Evolutionary conservation across 345 rosid species (phyloP), one percentile per base, ranked within the genome.

Genomic region (Salix udensis): DNA sequence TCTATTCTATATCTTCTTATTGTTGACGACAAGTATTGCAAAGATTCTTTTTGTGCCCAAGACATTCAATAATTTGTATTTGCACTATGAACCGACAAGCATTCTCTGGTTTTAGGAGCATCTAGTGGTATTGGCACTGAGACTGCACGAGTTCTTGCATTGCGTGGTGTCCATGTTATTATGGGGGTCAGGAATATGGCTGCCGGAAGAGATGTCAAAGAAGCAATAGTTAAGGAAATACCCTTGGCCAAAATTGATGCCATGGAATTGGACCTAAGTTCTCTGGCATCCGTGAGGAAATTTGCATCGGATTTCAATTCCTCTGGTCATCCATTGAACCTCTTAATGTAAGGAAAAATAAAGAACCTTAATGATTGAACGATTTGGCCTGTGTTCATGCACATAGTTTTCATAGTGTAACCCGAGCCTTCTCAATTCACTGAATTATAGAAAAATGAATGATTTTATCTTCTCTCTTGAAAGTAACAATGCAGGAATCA

Each of bases 121-220:
- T 90, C 97, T 18, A 91, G 93, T 74, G 97, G 97, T 67, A 88
- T 93, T 72, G 94, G 94, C 3, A 68, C 77, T 44, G 97, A 91
- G 84, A 93, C 98, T 1, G 73, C 88, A 0, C 88, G 88, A 13
- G 86, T 86, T 77, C 82, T 86, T 65, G 85, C 74, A 0, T 26
- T 79, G 77, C 73, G 82, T 18, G 77, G 77, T 12, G 82, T 69
- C 2, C 82, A 74, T 74, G 82, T 79, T 39, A 73, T 79, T 79
- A 79, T 79, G 82, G 82, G 70, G 14, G 82, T 74, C 15, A 83
- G 85, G 79, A 86, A 81, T 28, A 64, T 79, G 52, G 80, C 79
- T 62, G 81, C 83, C 30, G 88, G 85, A 28, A 72, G 40, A 36
- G 36, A 70, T 4, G 83, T 73, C 50, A 86, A 79, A 79, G 81